Base-by-base conservation (phyloP, 2,329 filamentous ascomycete species). In the Trichoderma harzianum region DNA sequence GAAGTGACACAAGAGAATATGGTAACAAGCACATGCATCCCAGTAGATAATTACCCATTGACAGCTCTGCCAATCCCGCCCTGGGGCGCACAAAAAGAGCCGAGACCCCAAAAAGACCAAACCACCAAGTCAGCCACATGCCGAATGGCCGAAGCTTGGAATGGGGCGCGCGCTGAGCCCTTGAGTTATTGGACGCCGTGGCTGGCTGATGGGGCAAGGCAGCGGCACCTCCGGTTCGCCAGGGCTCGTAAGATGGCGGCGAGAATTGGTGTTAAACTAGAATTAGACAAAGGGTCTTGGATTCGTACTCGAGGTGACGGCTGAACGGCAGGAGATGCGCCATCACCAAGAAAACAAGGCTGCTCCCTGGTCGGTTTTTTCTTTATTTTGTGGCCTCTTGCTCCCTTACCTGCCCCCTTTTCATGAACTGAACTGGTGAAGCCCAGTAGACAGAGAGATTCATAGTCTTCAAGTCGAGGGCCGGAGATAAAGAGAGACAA, bases 181-280 rank as follows among this genome's bases (percentile, higher is more conserved):
- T 7, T 21, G 24, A 39, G 64, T 26, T 26, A 67, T 67, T 67
- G 64, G 67, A 69, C 67, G 67, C 67, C 67, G 39, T 69, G 67
- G 57, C 67, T 51, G 26, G 67, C 67, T 58, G 30, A 61, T 69
- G 55, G 55, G 39, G 67, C 16, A 30, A n/a, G n/a, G 30, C 47
- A 57, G 18, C 67, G 67, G 67, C 67, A 61, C 36, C 67, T 61
- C 67, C 67, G 67, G 67, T 62, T 62, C 57, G 55, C 26, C 28
- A 36, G 67, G 12, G n/a, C 10, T 53, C 26, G 66, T 24, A 47
- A 36, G 21, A 51, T 21, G 39, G 57, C 57, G 39, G 30, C 39
- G n/a, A 51, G n/a, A 10, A n/a, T 16, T 62, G 32, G 53, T 60
- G 39, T 30, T 16, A 47, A 5, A 7, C 36, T 34, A 61, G 30